phyloP scores from a whole-genome alignment of 163 green algal species.

The Volvox carteri region DNA sequence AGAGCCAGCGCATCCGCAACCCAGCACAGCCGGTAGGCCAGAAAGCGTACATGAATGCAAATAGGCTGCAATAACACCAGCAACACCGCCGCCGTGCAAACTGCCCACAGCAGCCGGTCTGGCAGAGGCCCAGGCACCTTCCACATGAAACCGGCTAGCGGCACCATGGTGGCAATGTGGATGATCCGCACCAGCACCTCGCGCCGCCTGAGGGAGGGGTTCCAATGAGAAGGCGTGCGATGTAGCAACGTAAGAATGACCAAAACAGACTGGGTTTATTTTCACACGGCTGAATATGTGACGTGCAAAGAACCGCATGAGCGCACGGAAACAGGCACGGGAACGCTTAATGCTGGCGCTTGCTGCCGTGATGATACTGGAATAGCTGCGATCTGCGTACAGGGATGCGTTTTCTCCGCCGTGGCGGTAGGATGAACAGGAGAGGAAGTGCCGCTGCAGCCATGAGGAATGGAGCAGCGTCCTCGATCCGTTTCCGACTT shows the following conservation, averaged over 20 bases:
- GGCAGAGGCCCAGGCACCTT: background rate
- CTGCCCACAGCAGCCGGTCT: background rate
- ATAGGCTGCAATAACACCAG: slow-evolving; percentile 8
- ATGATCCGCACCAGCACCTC: background rate
- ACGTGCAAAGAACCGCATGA: background rate
- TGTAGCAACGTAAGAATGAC: background rate
- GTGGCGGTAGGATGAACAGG: too few species aligned
- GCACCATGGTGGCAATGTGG: background rate
- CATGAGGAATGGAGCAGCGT: too few species aligned
- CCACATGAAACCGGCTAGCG: background rate
- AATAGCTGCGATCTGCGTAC: too few species aligned
- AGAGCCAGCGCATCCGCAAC: background rate
- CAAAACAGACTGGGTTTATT: too few species aligned
- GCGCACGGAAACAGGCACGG: background rate
- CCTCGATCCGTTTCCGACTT: too few species aligned
- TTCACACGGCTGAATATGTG: background rate
- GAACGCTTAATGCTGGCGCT: too few species aligned
- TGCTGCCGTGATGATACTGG: too few species aligned
- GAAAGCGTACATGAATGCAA: background rate
- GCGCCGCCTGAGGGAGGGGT: background rate
- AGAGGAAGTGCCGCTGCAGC: too few species aligned
- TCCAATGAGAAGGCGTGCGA: background rate
- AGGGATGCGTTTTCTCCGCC: too few species aligned
- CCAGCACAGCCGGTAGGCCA: background rate
- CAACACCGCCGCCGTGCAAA: background rate